Evolutionary conservation across 352 stramenopile species (phyloP), one percentile per base, ranked within the genome.

Genomic region (Pythium grandisporangium): DNA sequence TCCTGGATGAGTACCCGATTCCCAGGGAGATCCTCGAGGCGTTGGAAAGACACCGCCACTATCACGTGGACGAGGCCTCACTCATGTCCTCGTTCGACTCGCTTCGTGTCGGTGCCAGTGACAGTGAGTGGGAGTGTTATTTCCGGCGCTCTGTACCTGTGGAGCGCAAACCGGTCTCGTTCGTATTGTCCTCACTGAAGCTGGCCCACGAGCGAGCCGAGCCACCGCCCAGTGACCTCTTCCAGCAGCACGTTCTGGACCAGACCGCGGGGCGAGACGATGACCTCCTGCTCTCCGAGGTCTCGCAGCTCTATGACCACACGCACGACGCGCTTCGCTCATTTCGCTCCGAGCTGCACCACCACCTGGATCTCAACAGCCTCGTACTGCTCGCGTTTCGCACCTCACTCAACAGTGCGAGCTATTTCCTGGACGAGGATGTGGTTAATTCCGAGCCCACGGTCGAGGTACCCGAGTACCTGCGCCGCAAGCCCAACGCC

Each of bases 1-100:
- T 83, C 27, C 42, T 85, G n/a, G 70, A 83, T 17, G 69, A 85
- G 41, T 83, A 85, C 42, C 66, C 67, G 16, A 80, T 85, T 34
- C 72, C 72, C 2, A 83, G 81, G 35, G 72, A 77, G 35, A 65
- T 85, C 22, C 51, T 81, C 12, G 69, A 85, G 14, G 67, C 72
- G 8, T 45, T 85, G 23, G 72, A 85, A 42, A 56, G 55, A 1
- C 72, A 85, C 36, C 59, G 72, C 6, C 72, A 85, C 45, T 79
- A 72, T 34, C 70, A 78, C 37, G 58, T 85, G 13, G 67, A 82
- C 26, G 67, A 65, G 11, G 70, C 63, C 7, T 83, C 70, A 26
- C 67, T 80, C 48, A 55, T 74, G 37, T 61, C 64, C 3, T 79
- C 72, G 4, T 85, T 85, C 30, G 71, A 84, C 12, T 30, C 61